A percentile compares a stretch with the other conserved stretches of the same genome.
Evolutionary conservation across 176 grass and related monocot genomes (phyloP).

Genomic region (Pontederia paniculata): DNA sequence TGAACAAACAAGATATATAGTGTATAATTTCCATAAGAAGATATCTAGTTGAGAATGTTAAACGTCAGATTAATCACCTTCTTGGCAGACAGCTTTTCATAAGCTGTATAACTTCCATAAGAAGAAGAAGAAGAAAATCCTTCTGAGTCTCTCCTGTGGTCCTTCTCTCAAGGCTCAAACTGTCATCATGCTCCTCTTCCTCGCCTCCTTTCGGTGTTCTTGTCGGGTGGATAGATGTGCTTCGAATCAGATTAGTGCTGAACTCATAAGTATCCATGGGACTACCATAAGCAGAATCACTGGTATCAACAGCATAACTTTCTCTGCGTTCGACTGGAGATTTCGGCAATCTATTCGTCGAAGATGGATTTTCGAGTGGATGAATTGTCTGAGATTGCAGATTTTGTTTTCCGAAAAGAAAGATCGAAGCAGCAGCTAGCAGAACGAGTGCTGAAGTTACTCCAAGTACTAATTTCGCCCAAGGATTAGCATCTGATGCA

Average conservation of each 20-base stretch:
- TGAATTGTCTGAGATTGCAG: slow-evolving; percentile 11
- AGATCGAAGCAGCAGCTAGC: slow-evolving; percentile 14
- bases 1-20: too few relatives aligned
- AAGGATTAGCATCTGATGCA: slow-evolving; percentile 17
- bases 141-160: slow-evolving; percentile 48
- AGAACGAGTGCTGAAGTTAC: slow-evolving; percentile 21
- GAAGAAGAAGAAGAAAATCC: slow-evolving; percentile 32
- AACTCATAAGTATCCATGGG: too few relatives aligned
- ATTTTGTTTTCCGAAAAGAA: slow-evolving; percentile 29
- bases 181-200: slow-evolving; percentile 14
- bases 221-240: slow-evolving; percentile 27
- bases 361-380: not conserved
- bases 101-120: slow-evolving; percentile 73
- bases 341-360: slow-evolving; percentile 8
- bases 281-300: too few relatives aligned
- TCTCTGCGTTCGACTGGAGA: slow-evolving; percentile 53
- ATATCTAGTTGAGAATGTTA: too few relatives aligned
- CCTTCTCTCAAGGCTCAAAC: slow-evolving; percentile 16
- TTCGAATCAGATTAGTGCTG: slow-evolving; percentile 33
- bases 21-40: too few relatives aligned
- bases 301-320: slow-evolving; percentile 21
- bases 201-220: slow-evolving; percentile 24
- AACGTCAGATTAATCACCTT: slow-evolving; percentile 29
- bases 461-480: slow-evolving; percentile 16
- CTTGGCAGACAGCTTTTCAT: slow-evolving; percentile 68